A percentile compares a stretch with the other conserved stretches of the same genome.
phyloP scores from a whole-genome alignment of 768 basidiomycete genomes.

The Mycena vulgaris region DNA sequence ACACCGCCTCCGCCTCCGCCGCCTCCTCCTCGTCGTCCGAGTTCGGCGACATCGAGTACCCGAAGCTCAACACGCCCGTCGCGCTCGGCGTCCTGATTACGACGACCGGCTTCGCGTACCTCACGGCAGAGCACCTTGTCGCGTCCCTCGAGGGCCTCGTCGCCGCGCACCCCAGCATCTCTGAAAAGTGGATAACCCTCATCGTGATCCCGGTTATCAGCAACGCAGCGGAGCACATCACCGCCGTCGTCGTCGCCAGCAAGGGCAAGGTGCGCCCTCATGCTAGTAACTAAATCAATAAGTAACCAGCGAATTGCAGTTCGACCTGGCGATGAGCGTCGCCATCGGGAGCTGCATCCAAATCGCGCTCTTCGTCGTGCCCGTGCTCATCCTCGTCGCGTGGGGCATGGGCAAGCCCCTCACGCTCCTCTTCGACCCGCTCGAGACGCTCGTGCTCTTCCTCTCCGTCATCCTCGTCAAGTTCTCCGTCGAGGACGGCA shows the following conservation, averaged over 20 bases:
- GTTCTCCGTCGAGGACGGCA: constrained; percentile 44
- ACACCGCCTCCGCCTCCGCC: not conserved
- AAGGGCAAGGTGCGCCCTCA: not conserved
- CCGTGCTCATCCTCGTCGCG: not conserved
- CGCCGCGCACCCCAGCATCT: not conserved
- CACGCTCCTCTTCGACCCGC: not conserved
- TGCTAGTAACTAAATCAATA: not conserved
- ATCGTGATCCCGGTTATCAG: not conserved
- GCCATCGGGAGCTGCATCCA: not conserved
- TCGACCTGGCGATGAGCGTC: not conserved
- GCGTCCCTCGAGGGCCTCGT: not conserved
- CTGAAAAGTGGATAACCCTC: not conserved
- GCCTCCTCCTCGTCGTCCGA: not conserved
- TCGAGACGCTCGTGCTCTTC: constrained; percentile 9
- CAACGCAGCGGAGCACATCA: not conserved
- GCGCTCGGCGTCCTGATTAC: not conserved
- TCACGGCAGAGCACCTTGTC: not conserved
- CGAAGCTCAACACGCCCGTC: not conserved
- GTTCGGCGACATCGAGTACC: not conserved
- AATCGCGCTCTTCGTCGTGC: not conserved
- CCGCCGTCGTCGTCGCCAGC: not conserved
- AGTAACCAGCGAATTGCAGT: not conserved
- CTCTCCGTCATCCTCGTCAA: constrained; percentile 16
- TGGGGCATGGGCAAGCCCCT: not conserved
- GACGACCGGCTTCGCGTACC: not conserved